phyloP scores from a whole-genome alignment of 116 monocot species.

The Phalaenopsis hybrid region DNA sequence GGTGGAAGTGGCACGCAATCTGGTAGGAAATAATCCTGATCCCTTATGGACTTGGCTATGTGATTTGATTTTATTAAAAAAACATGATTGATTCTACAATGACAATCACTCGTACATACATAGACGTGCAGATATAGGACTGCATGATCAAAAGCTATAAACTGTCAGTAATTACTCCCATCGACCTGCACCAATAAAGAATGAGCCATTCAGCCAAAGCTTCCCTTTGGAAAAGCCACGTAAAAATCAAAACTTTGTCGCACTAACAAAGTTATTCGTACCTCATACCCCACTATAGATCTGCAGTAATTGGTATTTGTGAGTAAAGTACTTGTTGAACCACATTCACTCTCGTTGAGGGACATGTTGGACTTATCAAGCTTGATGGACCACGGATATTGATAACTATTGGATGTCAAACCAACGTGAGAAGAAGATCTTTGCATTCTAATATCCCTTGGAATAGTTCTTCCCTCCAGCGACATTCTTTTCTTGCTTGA shows the following conservation, averaged over 20 bases:
- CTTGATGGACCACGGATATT: slow-evolving; percentile 58
- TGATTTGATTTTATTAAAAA: background rate
- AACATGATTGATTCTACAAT: background rate
- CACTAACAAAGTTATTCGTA: slow-evolving; percentile 2
- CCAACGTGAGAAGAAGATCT: slow-evolving; percentile 67
- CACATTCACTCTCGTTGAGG: slow-evolving; percentile 79
- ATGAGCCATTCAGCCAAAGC: background rate
- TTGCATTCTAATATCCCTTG: slow-evolving; percentile 63
- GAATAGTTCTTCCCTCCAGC: slow-evolving; percentile 61
- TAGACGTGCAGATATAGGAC: background rate
- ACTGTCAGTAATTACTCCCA: slow-evolving; percentile 11
- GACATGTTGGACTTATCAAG: slow-evolving; percentile 62
- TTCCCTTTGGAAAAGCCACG: background rate
- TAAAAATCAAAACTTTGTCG: background rate
- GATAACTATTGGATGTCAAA: slow-evolving; percentile 19
- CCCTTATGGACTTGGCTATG: background rate
- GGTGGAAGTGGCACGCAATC: slow-evolving; percentile 68
- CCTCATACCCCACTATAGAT: slow-evolving; percentile 49
- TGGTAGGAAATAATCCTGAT: background rate
- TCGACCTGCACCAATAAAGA: background rate
- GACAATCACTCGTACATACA: background rate
- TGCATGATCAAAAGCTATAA: background rate
- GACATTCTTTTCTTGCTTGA: slow-evolving; percentile 50
- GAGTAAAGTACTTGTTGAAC: slow-evolving; percentile 54
- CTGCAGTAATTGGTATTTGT: slow-evolving; percentile 57